Conservation (phyloP, 1,284 basidiomycete genomes). For the Trichosporon ovoides region DNA sequence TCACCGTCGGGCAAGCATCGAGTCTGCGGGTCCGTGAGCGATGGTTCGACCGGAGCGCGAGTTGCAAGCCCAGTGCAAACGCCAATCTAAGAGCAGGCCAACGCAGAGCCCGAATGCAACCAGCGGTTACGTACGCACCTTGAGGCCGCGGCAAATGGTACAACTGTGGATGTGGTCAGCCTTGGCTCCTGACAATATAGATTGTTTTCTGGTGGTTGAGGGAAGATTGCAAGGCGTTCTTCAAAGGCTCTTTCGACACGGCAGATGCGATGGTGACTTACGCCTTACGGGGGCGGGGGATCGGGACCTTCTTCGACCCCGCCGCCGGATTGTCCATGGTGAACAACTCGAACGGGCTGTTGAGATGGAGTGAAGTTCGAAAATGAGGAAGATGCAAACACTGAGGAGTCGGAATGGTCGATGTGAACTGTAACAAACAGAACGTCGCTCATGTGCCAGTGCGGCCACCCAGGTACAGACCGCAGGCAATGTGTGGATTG, state of each 20-base stretch:
- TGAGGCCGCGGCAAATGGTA: conserved; percentile 14
- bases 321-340: background rate
- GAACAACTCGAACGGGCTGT: background rate
- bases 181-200: too few relatives aligned
- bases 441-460: background rate
- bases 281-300: conserved; percentile 20
- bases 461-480: too few relatives aligned
- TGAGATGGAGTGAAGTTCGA: background rate
- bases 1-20: conserved; percentile 19
- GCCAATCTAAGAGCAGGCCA: background rate
- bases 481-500: background rate
- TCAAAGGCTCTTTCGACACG: too few relatives aligned
- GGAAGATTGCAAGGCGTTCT: too few relatives aligned
- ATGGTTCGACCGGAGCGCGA: background rate
- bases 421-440: background rate
- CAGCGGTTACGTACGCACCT: conserved; percentile 7
- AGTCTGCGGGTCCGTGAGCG: conserved; percentile 6
- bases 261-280: conserved; percentile 6
- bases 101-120: background rate
- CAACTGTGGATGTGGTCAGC: conserved; percentile 9
- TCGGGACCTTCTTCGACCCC: conserved; percentile 12
- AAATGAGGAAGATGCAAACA: conserved; percentile 4
- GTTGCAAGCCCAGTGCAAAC: too few relatives aligned
- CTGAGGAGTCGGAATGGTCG: too few relatives aligned
- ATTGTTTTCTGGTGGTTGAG: too few relatives aligned